These are phyloP conservation scores for Saccharomycopsis vini DNA, from an alignment of 805 yeast species.

Conservation along the genomic window DNA sequence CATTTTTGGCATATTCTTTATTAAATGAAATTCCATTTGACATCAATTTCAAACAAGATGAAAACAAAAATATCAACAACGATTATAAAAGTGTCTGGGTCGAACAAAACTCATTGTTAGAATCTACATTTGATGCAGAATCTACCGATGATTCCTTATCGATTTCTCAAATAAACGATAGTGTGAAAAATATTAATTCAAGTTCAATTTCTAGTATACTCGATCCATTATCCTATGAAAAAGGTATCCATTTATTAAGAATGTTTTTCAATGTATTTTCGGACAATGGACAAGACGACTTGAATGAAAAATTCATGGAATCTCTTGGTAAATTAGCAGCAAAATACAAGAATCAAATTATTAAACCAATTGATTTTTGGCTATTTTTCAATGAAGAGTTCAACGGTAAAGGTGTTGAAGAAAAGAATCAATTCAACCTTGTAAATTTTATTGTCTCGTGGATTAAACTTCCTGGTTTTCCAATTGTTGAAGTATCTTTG, in stretches of 20 bases:
- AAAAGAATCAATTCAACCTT: conserved; percentile 30
- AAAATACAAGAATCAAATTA: conserved; percentile 27
- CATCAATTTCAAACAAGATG: not conserved
- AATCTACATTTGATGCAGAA: conserved; percentile 27
- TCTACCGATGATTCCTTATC: conserved; percentile 17
- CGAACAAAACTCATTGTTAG: conserved; percentile 29
- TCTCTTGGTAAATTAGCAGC: conserved; percentile 33
- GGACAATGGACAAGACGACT: conserved; percentile 24
- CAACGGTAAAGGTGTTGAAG: conserved; percentile 21
- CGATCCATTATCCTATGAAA: conserved; percentile 43
- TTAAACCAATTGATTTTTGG: conserved; percentile 51
- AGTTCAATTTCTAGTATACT: conserved; percentile 41
- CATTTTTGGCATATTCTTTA: conserved; percentile 52
- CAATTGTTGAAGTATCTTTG: conserved; percentile 35
- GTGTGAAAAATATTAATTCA: conserved; percentile 27
- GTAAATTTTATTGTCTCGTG: conserved; percentile 48
- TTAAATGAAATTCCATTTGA: conserved; percentile 23
- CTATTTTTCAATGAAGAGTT: conserved; percentile 22
- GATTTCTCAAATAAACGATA: conserved; percentile 29
- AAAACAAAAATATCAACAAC: conserved; percentile 20
- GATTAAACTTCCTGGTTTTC: conserved; percentile 53
- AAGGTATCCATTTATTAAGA: conserved; percentile 48
- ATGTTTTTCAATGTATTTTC: conserved; percentile 39
- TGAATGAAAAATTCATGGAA: conserved; percentile 27
- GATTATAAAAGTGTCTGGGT: conserved; percentile 21